These are phyloP conservation scores for Huntiella bhutanensis DNA, from an alignment of 2,329 filamentous ascomycete species.

Conservation along the genomic window DNA sequence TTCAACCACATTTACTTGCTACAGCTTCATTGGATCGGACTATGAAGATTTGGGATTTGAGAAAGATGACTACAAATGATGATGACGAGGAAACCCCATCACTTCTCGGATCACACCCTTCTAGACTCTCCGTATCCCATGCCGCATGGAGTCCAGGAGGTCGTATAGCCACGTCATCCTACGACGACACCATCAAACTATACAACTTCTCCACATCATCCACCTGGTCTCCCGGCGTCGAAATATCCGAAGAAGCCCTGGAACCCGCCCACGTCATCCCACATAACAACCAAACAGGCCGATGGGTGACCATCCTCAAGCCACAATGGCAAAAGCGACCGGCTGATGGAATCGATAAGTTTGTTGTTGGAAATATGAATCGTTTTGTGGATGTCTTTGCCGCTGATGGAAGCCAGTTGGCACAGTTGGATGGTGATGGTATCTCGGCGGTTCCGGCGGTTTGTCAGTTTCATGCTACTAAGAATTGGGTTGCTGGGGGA, in stretches of 20 bases:
- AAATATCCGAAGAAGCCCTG: conserved; percentile 43
- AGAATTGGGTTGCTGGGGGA: conserved; percentile 83
- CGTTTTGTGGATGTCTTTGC: conserved; percentile 86
- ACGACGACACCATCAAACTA: conserved; percentile 90
- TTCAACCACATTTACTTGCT: conserved; percentile 62
- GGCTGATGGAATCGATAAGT: conserved; percentile 61
- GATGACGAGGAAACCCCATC: conserved; percentile 43
- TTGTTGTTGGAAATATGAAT: conserved; percentile 94
- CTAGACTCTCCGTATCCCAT: conserved; percentile 72
- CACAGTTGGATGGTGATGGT: conserved; percentile 69
- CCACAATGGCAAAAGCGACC: conserved; percentile 78
- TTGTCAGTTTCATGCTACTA: conserved; percentile 68
- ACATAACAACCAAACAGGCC: conserved; percentile 91
- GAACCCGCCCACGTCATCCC: conserved; percentile 47
- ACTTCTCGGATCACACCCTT: conserved; percentile 64
- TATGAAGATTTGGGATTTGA: conserved; percentile 79
- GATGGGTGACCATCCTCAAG: conserved; percentile 73
- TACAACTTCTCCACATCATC: conserved; percentile 53
- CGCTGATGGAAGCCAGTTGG: conserved; percentile 65
- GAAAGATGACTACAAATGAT: conserved; percentile 51
- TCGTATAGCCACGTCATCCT: conserved; percentile 77
- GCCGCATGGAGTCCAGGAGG: conserved; percentile 76
- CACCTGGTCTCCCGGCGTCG: conserved; percentile 38
- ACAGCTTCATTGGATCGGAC: conserved; percentile 82
- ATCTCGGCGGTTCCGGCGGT: conserved; percentile 92